Evolutionary conservation across 2,329 filamentous ascomycete species (phyloP).

Genomic region (Dactylellina cionopaga): DNA sequence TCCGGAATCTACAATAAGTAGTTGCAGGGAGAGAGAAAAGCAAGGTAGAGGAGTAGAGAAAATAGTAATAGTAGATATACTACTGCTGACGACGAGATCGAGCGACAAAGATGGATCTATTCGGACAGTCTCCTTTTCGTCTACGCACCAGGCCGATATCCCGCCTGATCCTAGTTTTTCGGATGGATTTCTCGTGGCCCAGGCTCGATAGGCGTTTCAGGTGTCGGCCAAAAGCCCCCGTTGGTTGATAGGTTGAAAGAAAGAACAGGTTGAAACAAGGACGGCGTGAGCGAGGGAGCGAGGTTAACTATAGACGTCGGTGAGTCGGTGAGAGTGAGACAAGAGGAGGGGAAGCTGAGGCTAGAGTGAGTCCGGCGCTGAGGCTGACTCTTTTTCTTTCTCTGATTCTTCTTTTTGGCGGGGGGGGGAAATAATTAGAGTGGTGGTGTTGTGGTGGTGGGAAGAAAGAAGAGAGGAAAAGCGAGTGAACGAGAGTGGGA

Average conservation of each 20-base stretch:
- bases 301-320: conserved; percentile 30
- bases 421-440: conserved; percentile 5
- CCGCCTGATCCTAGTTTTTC: conserved; percentile 39
- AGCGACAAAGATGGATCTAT: too few relatives aligned
- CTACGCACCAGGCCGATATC: conserved; percentile 20
- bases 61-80: background rate
- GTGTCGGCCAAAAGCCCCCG: conserved; percentile 21
- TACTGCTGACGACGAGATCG: conserved; percentile 12
- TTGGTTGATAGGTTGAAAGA: conserved; percentile 24
- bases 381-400: conserved; percentile 1
- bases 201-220: conserved; percentile 42
- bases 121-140: background rate
- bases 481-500: too few relatives aligned
- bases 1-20: too few relatives aligned
- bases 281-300: conserved; percentile 15
- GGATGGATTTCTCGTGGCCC: conserved; percentile 35
- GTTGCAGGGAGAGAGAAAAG: background rate
- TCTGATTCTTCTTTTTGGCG: conserved; percentile 2
- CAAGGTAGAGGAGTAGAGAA: background rate
- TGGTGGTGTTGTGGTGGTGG: conserved; percentile 14
- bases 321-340: conserved; percentile 15
- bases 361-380: too few relatives aligned
- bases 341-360: background rate
- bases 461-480: too few relatives aligned
- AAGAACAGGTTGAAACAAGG: conserved; percentile 30